These are phyloP conservation scores for Ascochyta lentis DNA, from an alignment of 2,329 filamentous ascomycete species.

Conservation along the genomic window DNA sequence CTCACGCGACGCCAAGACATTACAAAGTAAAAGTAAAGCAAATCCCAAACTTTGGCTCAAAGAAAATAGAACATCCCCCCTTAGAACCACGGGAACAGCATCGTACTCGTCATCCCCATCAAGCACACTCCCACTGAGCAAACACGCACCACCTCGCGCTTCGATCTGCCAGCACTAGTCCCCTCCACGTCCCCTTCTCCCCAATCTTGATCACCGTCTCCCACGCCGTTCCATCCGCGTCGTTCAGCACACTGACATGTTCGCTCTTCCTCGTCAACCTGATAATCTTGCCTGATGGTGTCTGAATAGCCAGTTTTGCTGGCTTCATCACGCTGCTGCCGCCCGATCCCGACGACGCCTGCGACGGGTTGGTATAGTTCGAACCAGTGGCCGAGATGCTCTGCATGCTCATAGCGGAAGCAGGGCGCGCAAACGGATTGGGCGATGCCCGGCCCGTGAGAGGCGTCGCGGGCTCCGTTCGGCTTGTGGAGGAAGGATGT, in stretches of 20 bases:
- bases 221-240: slow-evolving; percentile 78
- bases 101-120: background rate
- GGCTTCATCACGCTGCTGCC: slow-evolving; percentile 73
- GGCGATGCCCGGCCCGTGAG: slow-evolving; percentile 58
- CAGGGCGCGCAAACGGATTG: slow-evolving; percentile 60
- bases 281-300: slow-evolving; percentile 92
- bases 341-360: slow-evolving; percentile 61
- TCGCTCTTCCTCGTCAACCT: slow-evolving; percentile 83
- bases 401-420: slow-evolving; percentile 67
- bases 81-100: slow-evolving; percentile 2
- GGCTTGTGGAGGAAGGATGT: slow-evolving; percentile 71
- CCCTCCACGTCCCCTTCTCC: slow-evolving; percentile 80
- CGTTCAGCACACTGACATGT: slow-evolving; percentile 60
- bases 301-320: slow-evolving; percentile 94
- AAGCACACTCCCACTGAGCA: slow-evolving; percentile 72
- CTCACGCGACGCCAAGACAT: slow-evolving; percentile 22
- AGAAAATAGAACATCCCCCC: slow-evolving; percentile 1
- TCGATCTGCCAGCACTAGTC: slow-evolving; percentile 80
- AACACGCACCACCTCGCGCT: slow-evolving; percentile 92
- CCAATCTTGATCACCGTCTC: slow-evolving; percentile 92
- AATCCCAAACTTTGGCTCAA: background rate
- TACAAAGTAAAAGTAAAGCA: background rate
- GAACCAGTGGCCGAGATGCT: slow-evolving; percentile 61
- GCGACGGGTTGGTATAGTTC: slow-evolving; percentile 63
- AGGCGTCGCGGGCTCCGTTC: slow-evolving; percentile 43